Evolutionary conservation across 371 early-diverging fungal species (phyloP), one percentile per base, ranked within the genome.

Genomic region (Lichtheimia ornata): DNA sequence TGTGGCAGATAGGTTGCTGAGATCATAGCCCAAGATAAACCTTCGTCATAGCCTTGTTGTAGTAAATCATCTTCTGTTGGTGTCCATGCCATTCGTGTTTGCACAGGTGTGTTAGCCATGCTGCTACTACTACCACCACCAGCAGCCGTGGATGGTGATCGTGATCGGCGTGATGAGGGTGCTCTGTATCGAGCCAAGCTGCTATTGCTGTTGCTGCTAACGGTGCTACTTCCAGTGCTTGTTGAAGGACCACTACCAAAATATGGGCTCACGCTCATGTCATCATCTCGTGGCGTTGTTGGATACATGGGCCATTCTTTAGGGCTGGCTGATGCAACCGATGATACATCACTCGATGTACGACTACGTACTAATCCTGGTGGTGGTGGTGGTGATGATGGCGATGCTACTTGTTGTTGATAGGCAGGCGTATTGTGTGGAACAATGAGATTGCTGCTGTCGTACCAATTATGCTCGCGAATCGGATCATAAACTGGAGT

Each of bases 21-120:
- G 22, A 78, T 73, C 75, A 78, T 73, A 5, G 75, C 75, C 78
- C 78, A 78, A 0, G 78, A 78, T 15, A 78, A 44, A 3, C 78
- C 78, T 61, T 75, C 68, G 1, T 69, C 67, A 53, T 78, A 78
- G 3, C 78, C 78, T 56, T 71, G 69, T 51, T 67, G 67, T 28
- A 78, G 67, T 15, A 78, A 50, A 25, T 62, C 61, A 44, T 78
- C 78, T 59, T 78, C 78, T 30, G 56, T 45, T 4, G 75, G 78
- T 17, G 75, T 69, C 78, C 78, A 78, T 13, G 78, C 69, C 13
- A 63, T 58, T 40, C 65, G 62, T 6, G 65, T 64, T 45, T 64
- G 64, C 7, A 58, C 62, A 17, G 59, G 58, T 24, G 62, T 28
- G 47, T 41, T 25, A 15, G 49, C 50, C 5, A 11, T 35, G 35